Evolutionary conservation across 2,329 filamentous ascomycete species (phyloP).

Genomic region (Neopestalotiopsis clavispora): DNA sequence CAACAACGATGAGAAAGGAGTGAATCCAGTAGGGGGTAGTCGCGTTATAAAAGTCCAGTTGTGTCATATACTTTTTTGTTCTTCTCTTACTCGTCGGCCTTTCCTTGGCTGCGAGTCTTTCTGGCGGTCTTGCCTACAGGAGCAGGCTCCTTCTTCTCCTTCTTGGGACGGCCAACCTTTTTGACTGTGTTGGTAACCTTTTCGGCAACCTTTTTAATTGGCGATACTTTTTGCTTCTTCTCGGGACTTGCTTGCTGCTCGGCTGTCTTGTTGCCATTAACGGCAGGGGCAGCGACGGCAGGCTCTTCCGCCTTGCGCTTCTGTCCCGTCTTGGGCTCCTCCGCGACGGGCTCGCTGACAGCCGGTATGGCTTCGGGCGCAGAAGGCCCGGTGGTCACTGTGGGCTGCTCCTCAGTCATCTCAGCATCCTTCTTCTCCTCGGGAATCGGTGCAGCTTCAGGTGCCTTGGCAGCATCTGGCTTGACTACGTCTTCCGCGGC

Average conservation of each 20-base stretch:
- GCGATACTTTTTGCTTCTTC: conserved; percentile 45
- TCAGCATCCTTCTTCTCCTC: conserved; percentile 3
- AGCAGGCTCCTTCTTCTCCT: conserved; percentile 36
- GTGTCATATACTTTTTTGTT: background rate
- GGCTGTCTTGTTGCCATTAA: conserved; percentile 22
- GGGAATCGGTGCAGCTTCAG: background rate
- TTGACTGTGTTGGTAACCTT: conserved; percentile 30
- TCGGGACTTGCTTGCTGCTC: conserved; percentile 34
- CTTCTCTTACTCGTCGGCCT: conserved; percentile 21
- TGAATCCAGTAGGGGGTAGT: background rate
- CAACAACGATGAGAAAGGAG: background rate
- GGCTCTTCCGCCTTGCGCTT: conserved; percentile 23
- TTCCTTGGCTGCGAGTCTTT: conserved; percentile 45
- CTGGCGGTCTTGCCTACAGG: conserved; percentile 40
- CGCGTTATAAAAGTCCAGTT: background rate
- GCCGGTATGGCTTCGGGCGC: background rate
- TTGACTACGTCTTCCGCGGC: conserved; percentile 27
- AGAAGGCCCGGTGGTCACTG: background rate
- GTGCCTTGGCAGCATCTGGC: conserved; percentile 10
- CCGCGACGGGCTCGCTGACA: conserved; percentile 11
- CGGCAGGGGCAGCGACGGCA: conserved; percentile 15
- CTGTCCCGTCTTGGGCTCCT: conserved; percentile 18
- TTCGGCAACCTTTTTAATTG: conserved; percentile 31
- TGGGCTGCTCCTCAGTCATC: conserved; percentile 4
- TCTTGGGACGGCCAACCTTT: conserved; percentile 40